phyloP scores from a whole-genome alignment of 2,329 filamentous ascomycete genomes.

The Stemphylium beticola region DNA sequence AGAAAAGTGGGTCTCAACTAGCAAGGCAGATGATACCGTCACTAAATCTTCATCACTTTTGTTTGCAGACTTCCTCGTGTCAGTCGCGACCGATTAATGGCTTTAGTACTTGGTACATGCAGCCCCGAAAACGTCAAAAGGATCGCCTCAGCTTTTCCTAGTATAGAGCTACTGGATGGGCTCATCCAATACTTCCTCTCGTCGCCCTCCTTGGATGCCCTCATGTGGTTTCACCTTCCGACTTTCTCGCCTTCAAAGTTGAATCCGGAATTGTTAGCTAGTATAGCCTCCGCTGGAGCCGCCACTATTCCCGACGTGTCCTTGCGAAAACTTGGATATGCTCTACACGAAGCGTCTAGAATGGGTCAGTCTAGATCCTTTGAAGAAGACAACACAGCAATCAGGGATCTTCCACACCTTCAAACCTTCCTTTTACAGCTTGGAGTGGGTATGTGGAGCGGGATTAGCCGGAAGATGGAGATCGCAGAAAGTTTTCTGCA shows the following conservation, averaged over 20 bases:
- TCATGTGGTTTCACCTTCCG: conserved; percentile 67
- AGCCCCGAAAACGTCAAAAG: conserved; percentile 57
- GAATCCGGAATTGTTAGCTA: conserved; percentile 65
- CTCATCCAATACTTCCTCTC: conserved; percentile 67
- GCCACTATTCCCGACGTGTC: conserved; percentile 62
- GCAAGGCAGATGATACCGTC: neutral
- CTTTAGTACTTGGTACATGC: conserved; percentile 67
- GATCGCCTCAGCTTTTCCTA: conserved; percentile 67
- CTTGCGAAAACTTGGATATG: conserved; percentile 65
- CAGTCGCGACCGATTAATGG: conserved; percentile 65
- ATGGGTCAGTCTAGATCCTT: conserved; percentile 50
- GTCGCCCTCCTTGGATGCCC: conserved; percentile 62
- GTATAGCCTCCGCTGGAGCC: conserved; percentile 67
- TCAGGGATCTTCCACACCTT: conserved; percentile 59
- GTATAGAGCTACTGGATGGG: conserved; percentile 65
- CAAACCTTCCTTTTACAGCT: conserved; percentile 59
- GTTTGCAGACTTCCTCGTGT: conserved; percentile 42
- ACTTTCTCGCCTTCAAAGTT: conserved; percentile 63
- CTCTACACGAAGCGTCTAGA: conserved; percentile 57
- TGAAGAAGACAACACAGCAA: conserved; percentile 58
- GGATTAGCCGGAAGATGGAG: conserved; percentile 65
- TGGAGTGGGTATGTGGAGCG: conserved; percentile 64
- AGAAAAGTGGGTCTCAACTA: conserved; percentile 35
- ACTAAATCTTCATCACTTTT: neutral
- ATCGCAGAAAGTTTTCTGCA: conserved; percentile 64